Evolutionary conservation across 495 filamentous ascomycete genomes (phyloP), one percentile per base, ranked within the genome.

Genomic region (Penicillium cosmopolitanum): DNA sequence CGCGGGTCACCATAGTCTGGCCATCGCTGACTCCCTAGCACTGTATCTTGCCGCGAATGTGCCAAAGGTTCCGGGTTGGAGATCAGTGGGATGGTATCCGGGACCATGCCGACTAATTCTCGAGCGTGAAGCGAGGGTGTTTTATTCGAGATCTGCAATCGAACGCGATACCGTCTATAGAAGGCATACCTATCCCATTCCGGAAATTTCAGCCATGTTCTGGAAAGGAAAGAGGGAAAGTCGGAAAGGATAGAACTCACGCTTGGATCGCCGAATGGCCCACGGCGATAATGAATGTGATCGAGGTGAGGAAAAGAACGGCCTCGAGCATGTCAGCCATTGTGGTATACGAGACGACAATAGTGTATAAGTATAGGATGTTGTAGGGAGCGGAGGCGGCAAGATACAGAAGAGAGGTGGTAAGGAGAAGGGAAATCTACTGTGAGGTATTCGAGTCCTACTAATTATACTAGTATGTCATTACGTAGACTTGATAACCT

Each of bases 91-190:
- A 40, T 34, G 11, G 51, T 21, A 11, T 33, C 48, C 4, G 38
- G 46, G 13, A 51, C 58, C 12, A 42, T 21, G 31, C 9, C 38
- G 34, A 62, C 48, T 40, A 65, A 19, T 13, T 67, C 62, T n/a
- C 52, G 19, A 35, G 56, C 53, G 15, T 44, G n/a, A 9, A 46
- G 25, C 18, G 54, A 43, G 6, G 13, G 23, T 2, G 11, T 40
- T 33, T 63, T 66, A 21, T 36, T 43, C 15, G 50, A 62, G 25
- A 68, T 43, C 9, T 68, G 55, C 18, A 70, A 16, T 4, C 38
- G 63, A 18, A 66, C 36, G 57, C 58, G 57, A 43, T 68, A 60
- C 16, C 51, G 46, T 40, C 33, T 64, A 51, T 57, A 71, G 25
- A 68, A 65, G 5, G 50, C 16, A 13, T 65, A 9, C 1, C 65